Evolutionary conservation across 2,329 filamentous ascomycete species (phyloP), one percentile per base, ranked within the genome.

Genomic region (Periglandula ipomoeae): DNA sequence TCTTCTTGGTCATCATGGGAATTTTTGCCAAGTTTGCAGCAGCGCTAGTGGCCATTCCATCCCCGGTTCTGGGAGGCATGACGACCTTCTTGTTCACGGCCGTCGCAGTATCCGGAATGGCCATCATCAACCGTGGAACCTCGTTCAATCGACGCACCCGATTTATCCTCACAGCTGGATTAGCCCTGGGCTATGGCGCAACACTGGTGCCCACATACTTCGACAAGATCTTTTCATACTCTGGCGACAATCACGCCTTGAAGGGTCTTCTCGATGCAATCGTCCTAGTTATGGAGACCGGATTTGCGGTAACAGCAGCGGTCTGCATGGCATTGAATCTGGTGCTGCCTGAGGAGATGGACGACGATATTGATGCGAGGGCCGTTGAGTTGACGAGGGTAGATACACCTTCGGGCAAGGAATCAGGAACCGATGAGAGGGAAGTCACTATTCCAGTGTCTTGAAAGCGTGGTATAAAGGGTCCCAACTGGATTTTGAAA

Each of bases 21-120:
- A 70, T 93, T 52, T 89, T 91, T 57, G 80, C 85, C 56, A 93
- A 93, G 65, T 90, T 89, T 91, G 77, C 63, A 73, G 85, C 59
- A 89, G 89, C 71, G 74, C 91, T 13, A 67, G 93, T 53, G 55
- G 87, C 87, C 5, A 52, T 52, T 23, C 50, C 50, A 10, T 50
- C 74, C 1, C 61, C 81, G 0, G 81, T 86, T 0, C 72, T 87
- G 2, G 83, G 83, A 27, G 56, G 87, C 86, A 50, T 50, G 44
- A 50, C 50, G 5, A 50, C 38, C 73, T 2, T 61, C 79, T 1
- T 81, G 85, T 1, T 72, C 85, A 2, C 83, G 81, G 34, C 82
- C 82, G 87, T 93, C 5, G 81, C 85, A 2, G 83, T 89, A 1
- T 86, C 83, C 0, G 88, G 88, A 56, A 79, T 93, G 52, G 76